phyloP scores from a whole-genome alignment of 2,329 filamentous ascomycete species.

The Didymella keratinophila region DNA sequence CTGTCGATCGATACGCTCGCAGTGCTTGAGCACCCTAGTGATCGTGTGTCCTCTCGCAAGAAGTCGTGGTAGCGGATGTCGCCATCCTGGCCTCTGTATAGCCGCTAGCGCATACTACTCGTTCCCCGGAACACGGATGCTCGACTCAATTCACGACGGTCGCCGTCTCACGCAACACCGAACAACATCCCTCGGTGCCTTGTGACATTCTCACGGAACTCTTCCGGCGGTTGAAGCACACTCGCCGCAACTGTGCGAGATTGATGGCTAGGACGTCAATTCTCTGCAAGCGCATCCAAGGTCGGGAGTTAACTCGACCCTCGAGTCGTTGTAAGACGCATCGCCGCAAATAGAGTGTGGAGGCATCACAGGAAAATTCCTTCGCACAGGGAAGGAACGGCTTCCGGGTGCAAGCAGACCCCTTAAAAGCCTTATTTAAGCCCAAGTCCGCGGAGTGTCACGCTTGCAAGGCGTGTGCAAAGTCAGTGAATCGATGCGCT shows the following conservation, averaged over 20 bases:
- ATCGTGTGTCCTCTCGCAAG: not conserved
- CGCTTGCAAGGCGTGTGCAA: conserved; percentile 3
- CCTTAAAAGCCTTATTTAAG: not conserved
- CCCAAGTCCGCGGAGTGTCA: not conserved
- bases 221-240: not conserved
- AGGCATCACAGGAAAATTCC: not conserved
- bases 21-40: not conserved
- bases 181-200: not conserved
- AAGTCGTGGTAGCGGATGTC: conserved; percentile 1
- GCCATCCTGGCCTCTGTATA: conserved; percentile 3
- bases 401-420: conserved; percentile 6
- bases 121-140: conserved; percentile 1
- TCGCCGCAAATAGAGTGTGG: conserved; percentile 2
- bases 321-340: conserved; percentile 1
- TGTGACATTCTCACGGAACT: conserved; percentile 7
- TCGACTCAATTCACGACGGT: not conserved
- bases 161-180: not conserved
- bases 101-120: conserved; percentile 4
- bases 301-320: not conserved
- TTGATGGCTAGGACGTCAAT: not conserved
- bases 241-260: conserved; percentile 11
- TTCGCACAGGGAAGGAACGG: not conserved
- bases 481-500: conserved; percentile 11
- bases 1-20: not conserved
- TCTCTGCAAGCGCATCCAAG: conserved; percentile 7